A percentile compares a stretch with the other conserved stretches of the same genome.
phyloP scores from a whole-genome alignment of 495 filamentous ascomycete genomes.

The Staphylotrichum longicolle region DNA sequence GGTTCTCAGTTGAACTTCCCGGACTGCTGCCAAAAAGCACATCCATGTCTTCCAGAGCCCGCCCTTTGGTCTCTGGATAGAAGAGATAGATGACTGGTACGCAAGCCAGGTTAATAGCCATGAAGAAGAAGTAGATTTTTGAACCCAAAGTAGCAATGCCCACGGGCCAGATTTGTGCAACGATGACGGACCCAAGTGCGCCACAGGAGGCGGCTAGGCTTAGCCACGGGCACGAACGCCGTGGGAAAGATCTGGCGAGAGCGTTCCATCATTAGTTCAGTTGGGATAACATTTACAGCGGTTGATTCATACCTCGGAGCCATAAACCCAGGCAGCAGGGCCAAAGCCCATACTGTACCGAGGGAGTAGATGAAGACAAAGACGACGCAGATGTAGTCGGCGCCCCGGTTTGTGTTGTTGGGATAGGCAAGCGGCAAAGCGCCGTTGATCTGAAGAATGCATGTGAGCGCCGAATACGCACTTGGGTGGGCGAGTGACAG shows the following conservation, averaged over 20 bases:
- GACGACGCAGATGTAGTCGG: conserved; percentile 53
- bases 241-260: conserved; percentile 50
- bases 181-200: conserved; percentile 51
- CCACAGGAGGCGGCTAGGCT: conserved; percentile 51
- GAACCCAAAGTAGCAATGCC: conserved; percentile 52
- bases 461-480: neutral
- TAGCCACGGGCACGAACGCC: conserved; percentile 47
- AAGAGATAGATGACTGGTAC: conserved; percentile 49
- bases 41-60: conserved; percentile 55
- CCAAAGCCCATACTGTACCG: conserved; percentile 57
- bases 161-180: conserved; percentile 53
- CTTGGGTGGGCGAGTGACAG: neutral
- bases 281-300: too few relatives aligned
- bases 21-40: conserved; percentile 40
- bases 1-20: conserved; percentile 17
- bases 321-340: conserved; percentile 57
- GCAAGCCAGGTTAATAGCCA: conserved; percentile 51
- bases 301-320: conserved; percentile 46
- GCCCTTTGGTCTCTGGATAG: conserved; percentile 56
- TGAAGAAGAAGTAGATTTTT: conserved; percentile 61
- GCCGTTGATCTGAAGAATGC: conserved; percentile 49
- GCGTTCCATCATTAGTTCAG: neutral
- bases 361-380: conserved; percentile 59
- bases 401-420: conserved; percentile 45
- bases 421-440: conserved; percentile 51